These are phyloP conservation scores for Clarkia xantiana DNA, from an alignment of 345 rosid genomes.

Conservation along the genomic window DNA sequence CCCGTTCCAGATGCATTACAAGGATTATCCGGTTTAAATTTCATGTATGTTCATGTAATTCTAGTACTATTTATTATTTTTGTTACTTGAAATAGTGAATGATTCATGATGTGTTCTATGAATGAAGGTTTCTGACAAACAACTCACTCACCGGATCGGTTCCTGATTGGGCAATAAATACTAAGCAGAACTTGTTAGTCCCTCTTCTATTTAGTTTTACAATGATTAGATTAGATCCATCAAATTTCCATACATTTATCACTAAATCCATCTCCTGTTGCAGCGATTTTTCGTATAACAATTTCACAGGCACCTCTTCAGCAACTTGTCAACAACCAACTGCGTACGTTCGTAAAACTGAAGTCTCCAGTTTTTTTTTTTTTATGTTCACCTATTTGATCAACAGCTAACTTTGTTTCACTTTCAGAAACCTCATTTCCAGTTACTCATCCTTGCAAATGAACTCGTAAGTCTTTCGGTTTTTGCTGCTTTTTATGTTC, in stretches of 20 bases:
- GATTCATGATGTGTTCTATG: background rate
- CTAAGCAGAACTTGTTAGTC: slow-evolving; percentile 26
- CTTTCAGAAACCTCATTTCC: slow-evolving; percentile 56
- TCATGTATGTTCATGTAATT: slow-evolving; percentile 29
- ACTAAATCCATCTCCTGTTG: background rate
- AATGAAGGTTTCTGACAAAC: slow-evolving; percentile 52
- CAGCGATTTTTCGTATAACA: slow-evolving; percentile 33
- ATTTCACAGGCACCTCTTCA: slow-evolving; percentile 8
- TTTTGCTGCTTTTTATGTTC: background rate
- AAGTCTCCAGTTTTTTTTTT: background rate
- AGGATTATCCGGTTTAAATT: slow-evolving; percentile 1
- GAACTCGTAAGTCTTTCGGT: slow-evolving; percentile 38
- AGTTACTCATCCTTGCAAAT: slow-evolving; percentile 25
- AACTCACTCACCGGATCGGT: slow-evolving; percentile 60
- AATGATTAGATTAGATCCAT: background rate
- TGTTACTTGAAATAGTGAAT: no score
- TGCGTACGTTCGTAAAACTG: background rate
- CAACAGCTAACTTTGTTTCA: slow-evolving; percentile 2
- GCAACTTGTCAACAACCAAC: slow-evolving; percentile 14
- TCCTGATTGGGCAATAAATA: slow-evolving; percentile 32
- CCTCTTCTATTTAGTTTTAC: slow-evolving; percentile 3
- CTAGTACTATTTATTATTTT: no score
- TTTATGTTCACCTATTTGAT: no score
- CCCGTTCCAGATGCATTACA: slow-evolving; percentile 23
- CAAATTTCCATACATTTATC: background rate